phyloP scores from a whole-genome alignment of 2,329 filamentous ascomycete species.

The Dactylella cylindrospora region DNA sequence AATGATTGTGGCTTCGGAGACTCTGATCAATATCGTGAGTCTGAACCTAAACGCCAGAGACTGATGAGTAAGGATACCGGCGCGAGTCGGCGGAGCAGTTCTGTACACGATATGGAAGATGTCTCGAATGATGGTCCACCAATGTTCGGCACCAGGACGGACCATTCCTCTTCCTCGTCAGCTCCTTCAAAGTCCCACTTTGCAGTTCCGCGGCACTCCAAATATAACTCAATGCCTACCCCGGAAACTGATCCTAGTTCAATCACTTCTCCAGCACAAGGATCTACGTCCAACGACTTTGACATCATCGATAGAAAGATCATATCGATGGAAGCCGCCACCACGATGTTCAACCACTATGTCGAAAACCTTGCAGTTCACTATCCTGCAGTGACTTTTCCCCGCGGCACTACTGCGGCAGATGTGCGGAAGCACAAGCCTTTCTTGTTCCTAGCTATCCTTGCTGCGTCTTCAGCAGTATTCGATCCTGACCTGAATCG shows the following conservation, averaged over 20 bases:
- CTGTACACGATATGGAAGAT: constrained; percentile 73
- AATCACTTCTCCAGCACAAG: constrained; percentile 43
- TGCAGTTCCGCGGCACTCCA: constrained; percentile 45
- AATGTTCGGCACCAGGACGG: constrained; percentile 34
- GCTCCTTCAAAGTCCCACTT: constrained; percentile 41
- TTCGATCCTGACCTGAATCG: constrained; percentile 45
- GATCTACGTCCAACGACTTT: constrained; percentile 17
- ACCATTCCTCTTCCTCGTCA: constrained; percentile 32
- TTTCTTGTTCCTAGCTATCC: constrained; percentile 48
- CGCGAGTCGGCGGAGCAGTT: constrained; percentile 32
- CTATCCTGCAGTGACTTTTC: constrained; percentile 48
- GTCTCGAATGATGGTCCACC: constrained; percentile 66
- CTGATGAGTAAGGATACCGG: constrained; percentile 41
- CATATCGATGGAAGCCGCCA: constrained; percentile 58
- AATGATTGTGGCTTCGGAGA: constrained; percentile 4
- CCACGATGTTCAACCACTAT: constrained; percentile 53
- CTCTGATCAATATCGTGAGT: constrained; percentile 38
- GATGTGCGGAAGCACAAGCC: constrained; percentile 47
- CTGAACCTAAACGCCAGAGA: constrained; percentile 44
- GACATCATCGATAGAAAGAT: constrained; percentile 58
- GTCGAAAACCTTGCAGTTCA: constrained; percentile 47
- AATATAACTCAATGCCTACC: constrained; percentile 46
- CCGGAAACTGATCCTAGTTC: constrained; percentile 42
- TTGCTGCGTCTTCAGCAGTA: constrained; percentile 47
- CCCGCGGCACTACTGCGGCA: constrained; percentile 44